These are phyloP conservation scores for Arthroderma sp. DNA, from an alignment of 2,329 filamentous ascomycete genomes.

Conservation along the genomic window DNA sequence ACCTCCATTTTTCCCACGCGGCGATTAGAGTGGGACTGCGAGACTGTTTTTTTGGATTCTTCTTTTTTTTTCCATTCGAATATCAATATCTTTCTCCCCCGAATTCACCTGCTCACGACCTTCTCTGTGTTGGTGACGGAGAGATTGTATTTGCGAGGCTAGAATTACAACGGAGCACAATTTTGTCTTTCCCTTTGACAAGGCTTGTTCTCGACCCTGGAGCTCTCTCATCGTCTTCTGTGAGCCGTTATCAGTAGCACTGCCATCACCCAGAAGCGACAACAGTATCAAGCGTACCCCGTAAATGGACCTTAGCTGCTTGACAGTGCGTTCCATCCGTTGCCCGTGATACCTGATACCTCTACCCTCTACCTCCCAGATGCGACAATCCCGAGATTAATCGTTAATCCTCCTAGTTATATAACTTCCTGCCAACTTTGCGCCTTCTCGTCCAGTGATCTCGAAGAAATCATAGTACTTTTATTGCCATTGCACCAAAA, in stretches of 20 bases:
- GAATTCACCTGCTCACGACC: too few species aligned
- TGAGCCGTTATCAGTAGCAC: neutral
- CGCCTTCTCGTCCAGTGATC: neutral
- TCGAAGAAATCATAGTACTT: too few species aligned
- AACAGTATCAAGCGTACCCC: neutral
- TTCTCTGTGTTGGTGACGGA: neutral
- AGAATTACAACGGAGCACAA: too few species aligned
- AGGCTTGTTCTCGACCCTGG: too few species aligned
- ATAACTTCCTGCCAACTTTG: neutral
- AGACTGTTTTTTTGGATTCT: too few species aligned
- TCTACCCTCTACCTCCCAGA: neutral
- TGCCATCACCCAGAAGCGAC: neutral
- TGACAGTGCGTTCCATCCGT: neutral
- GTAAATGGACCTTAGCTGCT: neutral
- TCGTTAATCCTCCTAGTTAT: neutral
- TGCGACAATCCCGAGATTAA: neutral
- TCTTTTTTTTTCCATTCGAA: neutral
- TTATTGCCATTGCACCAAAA: neutral
- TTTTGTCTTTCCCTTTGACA: too few species aligned
- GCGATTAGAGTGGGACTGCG: too few species aligned
- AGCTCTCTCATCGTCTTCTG: too few species aligned
- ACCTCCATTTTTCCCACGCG: neutral
- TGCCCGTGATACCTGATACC: constrained; percentile 4
- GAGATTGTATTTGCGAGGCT: neutral
- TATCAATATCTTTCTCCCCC: neutral